Evolutionary conservation across 2,329 filamentous ascomycete genomes (phyloP).

Genomic region (Cladosporium sp.): DNA sequence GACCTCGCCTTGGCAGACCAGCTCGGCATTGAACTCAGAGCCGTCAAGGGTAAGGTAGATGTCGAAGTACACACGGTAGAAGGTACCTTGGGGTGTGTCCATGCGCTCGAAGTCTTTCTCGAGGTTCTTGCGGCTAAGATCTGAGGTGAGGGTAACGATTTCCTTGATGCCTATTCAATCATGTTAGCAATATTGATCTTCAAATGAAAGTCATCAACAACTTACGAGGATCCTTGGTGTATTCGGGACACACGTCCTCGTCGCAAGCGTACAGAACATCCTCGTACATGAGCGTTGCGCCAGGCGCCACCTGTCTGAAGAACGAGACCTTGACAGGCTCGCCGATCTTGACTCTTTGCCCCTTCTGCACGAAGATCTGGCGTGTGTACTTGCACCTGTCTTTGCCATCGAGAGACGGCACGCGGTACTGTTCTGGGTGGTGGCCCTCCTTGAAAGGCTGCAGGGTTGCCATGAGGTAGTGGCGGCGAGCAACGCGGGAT

Average conservation of each 20-base stretch:
- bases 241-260: conserved; percentile 95
- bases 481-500: conserved; percentile 90
- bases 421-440: conserved; percentile 95
- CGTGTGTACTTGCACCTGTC: conserved; percentile 98
- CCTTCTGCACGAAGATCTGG: conserved; percentile 98
- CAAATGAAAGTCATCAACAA: conserved; percentile 29
- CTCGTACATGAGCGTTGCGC: conserved; percentile 98
- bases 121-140: conserved; percentile 94
- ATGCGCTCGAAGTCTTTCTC: conserved; percentile 99
- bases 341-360: conserved; percentile 97
- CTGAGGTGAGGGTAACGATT: conserved; percentile 93
- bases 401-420: conserved; percentile 92
- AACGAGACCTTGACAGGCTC: conserved; percentile 98
- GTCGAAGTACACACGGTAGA: conserved; percentile 71
- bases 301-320: conserved; percentile 95
- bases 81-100: conserved; percentile 96
- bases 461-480: conserved; percentile 98
- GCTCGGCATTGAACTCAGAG: conserved; percentile 94
- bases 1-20: conserved; percentile 98
- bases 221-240: conserved; percentile 98
- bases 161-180: conserved; percentile 81
- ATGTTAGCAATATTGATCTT: conserved; percentile 4
- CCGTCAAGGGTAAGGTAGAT: conserved; percentile 91
- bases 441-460: conserved; percentile 99
- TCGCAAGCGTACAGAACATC: conserved; percentile 97